Evolutionary conservation across 768 basidiomycete species (phyloP), one percentile per base, ranked within the genome.

Genomic region (Xerocomellus amylosporus): DNA sequence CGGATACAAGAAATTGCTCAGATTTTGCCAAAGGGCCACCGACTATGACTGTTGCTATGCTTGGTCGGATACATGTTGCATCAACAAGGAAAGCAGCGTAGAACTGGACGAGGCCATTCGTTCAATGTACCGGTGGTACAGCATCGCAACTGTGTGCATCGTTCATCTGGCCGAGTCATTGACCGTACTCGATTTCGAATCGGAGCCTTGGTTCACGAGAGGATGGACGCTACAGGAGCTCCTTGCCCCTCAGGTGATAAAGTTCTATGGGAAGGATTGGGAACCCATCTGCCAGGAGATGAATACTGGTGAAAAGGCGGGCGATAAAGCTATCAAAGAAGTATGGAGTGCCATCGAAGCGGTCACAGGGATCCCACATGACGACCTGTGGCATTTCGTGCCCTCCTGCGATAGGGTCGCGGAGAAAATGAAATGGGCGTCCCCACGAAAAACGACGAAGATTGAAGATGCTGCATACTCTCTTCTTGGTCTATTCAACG

Each of bases 41-140:
- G 64, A 65, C 38, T 58, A 48, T 36, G 37, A 14, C 15, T 64
- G 64, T 33, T 24, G 37, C 31, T 66, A 56, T 17, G 65, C 51
- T 28, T 69, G 67, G 66, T 56, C 62, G 20, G 67, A 69, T 17
- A 59, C 58, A 2, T 59, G 58, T 22, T 59, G 58, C 17, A 58
- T 58, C 49, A 46, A 58, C 45, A 67, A 66, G 34, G 51, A 55
- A n/a, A 68, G 67, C 46, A 68, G 66, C 22, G 60, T 66, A 10
- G 66, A 68, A 37, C 53, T 68, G 30, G 65, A 67, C 22, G 67
- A 69, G 34, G 63, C 66, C 28, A 66, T 68, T 44, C 62, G 60
- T 3, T 64, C 66, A 1, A 68, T 68, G 66, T 68, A 64, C 42
- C 44, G 53, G 7, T 67, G 66, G 66, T 67, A 67, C 28, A 56